Base-by-base conservation (phyloP, 257 asterid species). In the Anisodus tanguticus region DNA sequence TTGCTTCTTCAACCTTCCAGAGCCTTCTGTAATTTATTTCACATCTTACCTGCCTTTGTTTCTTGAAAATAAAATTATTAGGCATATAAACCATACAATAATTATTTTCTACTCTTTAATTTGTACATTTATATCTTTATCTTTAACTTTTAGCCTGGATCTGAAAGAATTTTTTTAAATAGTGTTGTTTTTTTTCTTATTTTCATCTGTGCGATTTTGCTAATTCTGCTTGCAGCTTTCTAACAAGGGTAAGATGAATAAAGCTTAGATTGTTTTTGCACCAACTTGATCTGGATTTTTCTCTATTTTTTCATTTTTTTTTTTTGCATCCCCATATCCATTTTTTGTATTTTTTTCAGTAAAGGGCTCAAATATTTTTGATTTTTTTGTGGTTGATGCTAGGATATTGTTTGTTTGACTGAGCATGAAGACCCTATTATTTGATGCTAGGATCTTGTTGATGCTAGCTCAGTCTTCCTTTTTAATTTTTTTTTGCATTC, bases 1-100 rank as follows among this genome's bases (percentile, higher is more conserved):
- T 79, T 57, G 68, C 63, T 80, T 80, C 59, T 80, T 17, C 57
- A 80, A 59, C 22, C 59, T 78, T 78, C 82, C 22, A 51, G 66
- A 78, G 11, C 51, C n/a, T 80, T 59, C 83, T 43, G 13, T 58
- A 41, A 71, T 35, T 70, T 70, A n/a, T 37, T 39, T 70, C 35
- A 7, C 12, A 72, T 72, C 59, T 22, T 71, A 58, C 71, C 83
- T 39, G 58, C 71, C 70, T 58, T 80, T n/a, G 9, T 57, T 10
- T 11, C 13, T 16, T 41, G 8, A 15, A 72, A 47, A 31, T 31
- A 31, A 1, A 3, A 37, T 80, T 55, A 9, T 17, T 55, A 39
- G 66, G 54, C 4, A 37, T 80, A 17, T 80, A 79, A 26, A 78
- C 49, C 49, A 17, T 49, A 22, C 39, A 8, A 13, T 22, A 80